Evolutionary conservation across 140 eudicot genomes (phyloP).

Genomic region (Oenanthe javanica): DNA sequence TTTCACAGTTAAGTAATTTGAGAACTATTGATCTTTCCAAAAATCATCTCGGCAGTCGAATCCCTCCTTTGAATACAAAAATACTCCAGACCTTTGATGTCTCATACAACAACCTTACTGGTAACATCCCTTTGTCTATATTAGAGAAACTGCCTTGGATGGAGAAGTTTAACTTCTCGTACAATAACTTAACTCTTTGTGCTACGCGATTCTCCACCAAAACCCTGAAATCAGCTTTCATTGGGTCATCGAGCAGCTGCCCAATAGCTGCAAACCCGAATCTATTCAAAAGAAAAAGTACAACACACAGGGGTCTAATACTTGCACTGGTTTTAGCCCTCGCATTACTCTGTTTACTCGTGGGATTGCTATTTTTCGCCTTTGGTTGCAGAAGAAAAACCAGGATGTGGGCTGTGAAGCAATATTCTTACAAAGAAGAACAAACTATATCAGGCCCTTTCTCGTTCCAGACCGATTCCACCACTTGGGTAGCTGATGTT

Average conservation of each 20-base stretch:
- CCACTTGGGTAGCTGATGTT: constrained; percentile 90
- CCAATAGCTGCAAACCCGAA: constrained; percentile 77
- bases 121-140: constrained; percentile 57
- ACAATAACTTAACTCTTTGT: constrained; percentile 72
- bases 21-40: constrained; percentile 58
- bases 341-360: constrained; percentile 41
- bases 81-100: constrained; percentile 54
- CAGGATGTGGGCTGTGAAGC: constrained; percentile 60
- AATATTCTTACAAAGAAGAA: constrained; percentile 50
- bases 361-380: constrained; percentile 54
- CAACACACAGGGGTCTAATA: constrained; percentile 48
- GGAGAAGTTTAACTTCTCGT: constrained; percentile 74
- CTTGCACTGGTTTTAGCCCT: constrained; percentile 58
- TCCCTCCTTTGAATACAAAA: constrained; percentile 42
- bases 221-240: constrained; percentile 52
- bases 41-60: constrained; percentile 46
- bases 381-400: constrained; percentile 58
- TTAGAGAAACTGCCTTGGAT: constrained; percentile 48
- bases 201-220: constrained; percentile 34
- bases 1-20: constrained; percentile 42
- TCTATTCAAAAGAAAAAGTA: constrained; percentile 35
- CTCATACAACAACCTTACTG: constrained; percentile 62
- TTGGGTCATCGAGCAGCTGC: constrained; percentile 57
- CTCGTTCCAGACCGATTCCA: constrained; percentile 79
- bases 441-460: constrained; percentile 67